A percentile compares a stretch with the other conserved stretches of the same genome.
Evolutionary conservation across 306 rosid genomes (phyloP).

Genomic region (Cucurbita pepo): DNA sequence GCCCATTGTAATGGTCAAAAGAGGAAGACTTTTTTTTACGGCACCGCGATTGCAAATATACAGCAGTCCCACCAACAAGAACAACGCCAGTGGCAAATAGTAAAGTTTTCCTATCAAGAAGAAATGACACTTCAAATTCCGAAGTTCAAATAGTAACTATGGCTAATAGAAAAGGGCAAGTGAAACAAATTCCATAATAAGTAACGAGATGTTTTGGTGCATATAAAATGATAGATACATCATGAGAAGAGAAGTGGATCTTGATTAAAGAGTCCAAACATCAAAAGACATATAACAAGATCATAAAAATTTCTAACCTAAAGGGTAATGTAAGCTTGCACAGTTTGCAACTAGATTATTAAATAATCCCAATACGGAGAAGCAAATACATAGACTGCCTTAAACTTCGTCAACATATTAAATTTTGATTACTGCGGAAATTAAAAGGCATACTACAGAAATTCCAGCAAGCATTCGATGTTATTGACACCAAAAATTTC

Average conservation of each 20-base stretch:
- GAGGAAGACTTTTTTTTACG: slow-evolving; percentile 24
- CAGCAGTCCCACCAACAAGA: slow-evolving; percentile 78
- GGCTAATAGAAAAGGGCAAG: not conserved
- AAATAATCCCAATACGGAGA: not conserved
- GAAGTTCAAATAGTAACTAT: not conserved
- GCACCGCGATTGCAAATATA: slow-evolving; percentile 57
- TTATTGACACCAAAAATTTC: not conserved
- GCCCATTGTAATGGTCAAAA: slow-evolving; percentile 38
- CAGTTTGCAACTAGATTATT: not conserved
- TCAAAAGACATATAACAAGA: not conserved
- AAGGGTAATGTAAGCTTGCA: not conserved
- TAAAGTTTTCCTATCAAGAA: slow-evolving; percentile 52
- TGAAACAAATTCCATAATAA: not conserved
- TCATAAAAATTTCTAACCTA: not conserved
- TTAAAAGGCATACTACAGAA: not conserved
- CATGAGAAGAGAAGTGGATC: not conserved
- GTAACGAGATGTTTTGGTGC: not conserved
- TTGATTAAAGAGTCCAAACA: not conserved
- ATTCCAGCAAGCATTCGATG: not conserved
- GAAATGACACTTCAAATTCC: not conserved
- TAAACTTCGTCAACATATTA: not conserved
- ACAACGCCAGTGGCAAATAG: slow-evolving; percentile 77
- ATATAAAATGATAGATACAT: too few relatives aligned
- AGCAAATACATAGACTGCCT: not conserved
- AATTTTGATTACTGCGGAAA: not conserved